Evolutionary conservation across 1,284 basidiomycete species (phyloP), one percentile per base, ranked within the genome.

Genomic region (Cutaneotrichosporon arboriforme): DNA sequence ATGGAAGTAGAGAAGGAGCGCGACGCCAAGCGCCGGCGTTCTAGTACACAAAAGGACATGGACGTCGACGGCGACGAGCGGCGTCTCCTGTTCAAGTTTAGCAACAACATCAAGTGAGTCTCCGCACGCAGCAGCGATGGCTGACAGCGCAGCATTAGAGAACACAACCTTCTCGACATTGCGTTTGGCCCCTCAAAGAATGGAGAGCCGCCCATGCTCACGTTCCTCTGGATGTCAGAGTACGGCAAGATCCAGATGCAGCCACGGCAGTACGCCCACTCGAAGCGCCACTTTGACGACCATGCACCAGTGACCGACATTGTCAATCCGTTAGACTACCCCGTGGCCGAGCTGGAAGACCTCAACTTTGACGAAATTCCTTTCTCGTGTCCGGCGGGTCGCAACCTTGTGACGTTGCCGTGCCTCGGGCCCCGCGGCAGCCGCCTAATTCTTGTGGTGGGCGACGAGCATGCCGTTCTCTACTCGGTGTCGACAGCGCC

Each of bases 111-210:
- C 58, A 74, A 73, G 75, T 76, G 41, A 58, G 73, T 66, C 8
- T 1, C 1, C n/a, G 17, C 18, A 2, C 7, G 5, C 26, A 10
- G 26, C 17, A n/a, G 20, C 21, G 4, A n/a, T 13, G 40, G 15
- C 50, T 49, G n/a, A 42, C 46, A 20, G 14, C 26, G 10, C 44
- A 91, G 88, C 49, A 68, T 90, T 36, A 81, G 83, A 7, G 88
- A 92, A 64, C 74, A 87, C 52, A 89, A 85, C 62, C 75, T 93
- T 3, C 77, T 90, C 18, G 81, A 84, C 14, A 66, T 90, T 18
- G 77, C 81, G 1, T 88, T 91, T 73, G 68, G 89, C 10, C 77
- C 83, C 26, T 62, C 52, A 1, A 37, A 62, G 58, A 15, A 76
- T 0, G 76, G 79, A 1, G 42, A 45, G n/a, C 77, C 78, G 13